These are phyloP conservation scores for Eucalyptus coolabah DNA, from an alignment of 345 rosid genomes.

Conservation along the genomic window DNA sequence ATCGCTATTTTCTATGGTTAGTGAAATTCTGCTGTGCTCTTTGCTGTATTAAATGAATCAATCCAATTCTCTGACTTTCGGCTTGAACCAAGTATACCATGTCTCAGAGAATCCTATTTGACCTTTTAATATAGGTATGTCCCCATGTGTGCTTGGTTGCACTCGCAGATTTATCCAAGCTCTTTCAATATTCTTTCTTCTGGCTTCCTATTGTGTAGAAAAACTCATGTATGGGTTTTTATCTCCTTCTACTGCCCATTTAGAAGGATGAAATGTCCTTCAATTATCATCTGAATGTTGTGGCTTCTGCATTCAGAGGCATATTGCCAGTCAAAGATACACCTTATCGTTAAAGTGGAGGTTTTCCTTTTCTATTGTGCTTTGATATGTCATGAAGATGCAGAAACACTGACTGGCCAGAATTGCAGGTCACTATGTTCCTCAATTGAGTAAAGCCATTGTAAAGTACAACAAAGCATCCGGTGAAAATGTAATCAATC, in stretches of 20 bases:
- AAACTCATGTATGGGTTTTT: not conserved
- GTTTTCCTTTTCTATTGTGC: not conserved
- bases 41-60: not conserved
- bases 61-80: not conserved
- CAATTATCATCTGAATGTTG: not conserved
- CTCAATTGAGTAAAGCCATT: conserved; percentile 82
- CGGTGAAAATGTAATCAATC: conserved; percentile 33
- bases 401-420: not conserved
- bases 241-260: not conserved
- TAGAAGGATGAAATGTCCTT: not conserved
- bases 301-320: not conserved
- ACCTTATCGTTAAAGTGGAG: not conserved
- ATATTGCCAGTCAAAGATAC: not conserved
- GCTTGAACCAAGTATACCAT: not conserved
- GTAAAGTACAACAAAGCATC: conserved; percentile 40
- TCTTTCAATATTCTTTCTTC: not conserved
- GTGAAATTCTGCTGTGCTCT: not conserved
- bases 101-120: not conserved
- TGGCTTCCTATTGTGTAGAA: not conserved
- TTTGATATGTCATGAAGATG: not conserved
- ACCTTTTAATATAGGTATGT: not conserved
- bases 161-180: not conserved
- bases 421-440: conserved; percentile 84
- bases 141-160: accelerated
- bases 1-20: not conserved